These are phyloP conservation scores for Fusarium scirpi DNA, from an alignment of 2,329 filamentous ascomycete genomes.

Conservation along the genomic window DNA sequence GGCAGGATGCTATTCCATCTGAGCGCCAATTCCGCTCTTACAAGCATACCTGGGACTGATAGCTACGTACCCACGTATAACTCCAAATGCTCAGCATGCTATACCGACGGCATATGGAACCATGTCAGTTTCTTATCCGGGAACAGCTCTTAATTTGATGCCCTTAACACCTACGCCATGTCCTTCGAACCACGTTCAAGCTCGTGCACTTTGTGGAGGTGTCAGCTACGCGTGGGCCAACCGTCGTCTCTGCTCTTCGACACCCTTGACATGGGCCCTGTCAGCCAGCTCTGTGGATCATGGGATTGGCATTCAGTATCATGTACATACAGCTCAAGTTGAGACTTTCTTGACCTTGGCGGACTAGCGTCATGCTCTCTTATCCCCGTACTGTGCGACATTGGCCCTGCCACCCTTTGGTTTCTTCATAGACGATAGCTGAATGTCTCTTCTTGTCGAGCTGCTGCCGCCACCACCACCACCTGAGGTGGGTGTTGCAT, in stretches of 20 bases:
- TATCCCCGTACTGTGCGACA: constrained; percentile 45
- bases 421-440: constrained; percentile 37
- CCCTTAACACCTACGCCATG: constrained; percentile 17
- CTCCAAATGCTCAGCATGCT: constrained; percentile 6
- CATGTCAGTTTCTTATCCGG: constrained; percentile 21
- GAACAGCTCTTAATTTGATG: constrained; percentile 31
- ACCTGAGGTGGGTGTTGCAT: constrained; percentile 34
- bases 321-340: constrained; percentile 38
- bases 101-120: constrained; percentile 7
- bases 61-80: background rate
- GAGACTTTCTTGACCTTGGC: constrained; percentile 43
- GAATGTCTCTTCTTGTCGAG: constrained; percentile 43
- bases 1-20: constrained; percentile 2
- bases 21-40: constrained; percentile 10
- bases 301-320: constrained; percentile 38
- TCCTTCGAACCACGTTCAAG: constrained; percentile 31
- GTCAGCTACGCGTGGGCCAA: constrained; percentile 43
- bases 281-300: constrained; percentile 45
- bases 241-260: constrained; percentile 26
- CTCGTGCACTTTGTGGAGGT: constrained; percentile 35
- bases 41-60: background rate
- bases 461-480: constrained; percentile 33
- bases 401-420: constrained; percentile 35
- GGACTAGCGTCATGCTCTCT: constrained; percentile 40
- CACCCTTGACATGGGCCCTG: constrained; percentile 44